These are phyloP conservation scores for Verticillium longisporum DNA, from an alignment of 2,329 filamentous ascomycete genomes.

Conservation along the genomic window DNA sequence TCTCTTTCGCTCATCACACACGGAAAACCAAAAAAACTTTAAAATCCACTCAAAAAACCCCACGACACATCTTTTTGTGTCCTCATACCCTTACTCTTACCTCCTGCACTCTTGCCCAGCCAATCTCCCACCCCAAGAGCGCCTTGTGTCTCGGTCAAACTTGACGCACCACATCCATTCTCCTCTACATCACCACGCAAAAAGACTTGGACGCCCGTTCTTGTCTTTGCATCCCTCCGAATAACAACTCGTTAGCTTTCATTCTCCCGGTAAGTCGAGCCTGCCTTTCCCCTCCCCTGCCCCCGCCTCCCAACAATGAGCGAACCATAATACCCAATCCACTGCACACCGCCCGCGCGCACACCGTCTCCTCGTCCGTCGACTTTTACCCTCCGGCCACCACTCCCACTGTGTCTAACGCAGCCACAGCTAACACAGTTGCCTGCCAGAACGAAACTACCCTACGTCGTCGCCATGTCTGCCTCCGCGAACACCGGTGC, in stretches of 20 bases:
- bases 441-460: neutral
- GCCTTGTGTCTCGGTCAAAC: conserved; percentile 12
- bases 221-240: neutral
- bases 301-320: no score
- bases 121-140: conserved; percentile 8
- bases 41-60: conserved; percentile 42
- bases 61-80: neutral
- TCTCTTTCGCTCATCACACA: conserved; percentile 48
- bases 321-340: no score
- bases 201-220: neutral
- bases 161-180: conserved; percentile 8
- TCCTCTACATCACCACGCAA: neutral
- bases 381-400: neutral
- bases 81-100: conserved; percentile 6
- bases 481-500: conserved; percentile 49
- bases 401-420: neutral
- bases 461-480: conserved; percentile 45
- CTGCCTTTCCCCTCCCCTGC: conserved; percentile 1
- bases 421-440: neutral
- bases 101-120: conserved; percentile 10
- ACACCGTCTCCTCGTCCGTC: neutral
- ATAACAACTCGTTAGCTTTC: neutral
- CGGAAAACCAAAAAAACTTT: conserved; percentile 52
- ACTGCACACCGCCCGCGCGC: no score
- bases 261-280: conserved; percentile 6